Conservation (phyloP, 1,284 basidiomycete genomes). For the Naganishia sp. region DNA sequence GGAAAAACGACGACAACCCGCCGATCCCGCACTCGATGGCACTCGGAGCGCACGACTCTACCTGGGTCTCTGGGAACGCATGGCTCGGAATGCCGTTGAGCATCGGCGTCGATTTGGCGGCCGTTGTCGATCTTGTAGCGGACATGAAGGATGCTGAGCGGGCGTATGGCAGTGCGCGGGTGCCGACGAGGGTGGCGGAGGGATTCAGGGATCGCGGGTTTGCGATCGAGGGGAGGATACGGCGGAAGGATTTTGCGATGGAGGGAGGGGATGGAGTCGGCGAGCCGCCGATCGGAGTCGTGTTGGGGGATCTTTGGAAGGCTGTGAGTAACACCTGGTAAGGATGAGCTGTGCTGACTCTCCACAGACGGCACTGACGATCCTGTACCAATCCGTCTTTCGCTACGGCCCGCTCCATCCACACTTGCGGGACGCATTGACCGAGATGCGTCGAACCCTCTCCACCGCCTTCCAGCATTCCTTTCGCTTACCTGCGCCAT, state of each 20-base stretch:
- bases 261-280: background rate
- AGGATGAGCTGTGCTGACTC: background rate
- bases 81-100: conserved; percentile 23
- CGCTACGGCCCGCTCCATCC: conserved; percentile 22
- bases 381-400: conserved; percentile 25
- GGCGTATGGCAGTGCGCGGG: background rate
- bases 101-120: conserved; percentile 3
- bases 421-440: conserved; percentile 8
- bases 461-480: conserved; percentile 4
- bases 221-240: conserved; percentile 20
- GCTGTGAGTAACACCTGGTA: conserved; percentile 2
- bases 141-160: conserved; percentile 27
- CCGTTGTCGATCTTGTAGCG: conserved; percentile 19
- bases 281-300: conserved; percentile 7
- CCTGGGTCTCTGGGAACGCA: conserved; percentile 17
- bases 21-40: conserved; percentile 18
- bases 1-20: conserved; percentile 19
- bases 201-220: conserved; percentile 19
- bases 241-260: conserved; percentile 20
- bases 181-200: background rate
- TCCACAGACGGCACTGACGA: conserved; percentile 25
- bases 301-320: conserved; percentile 26
- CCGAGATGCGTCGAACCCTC: conserved; percentile 17
- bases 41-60: conserved; percentile 16
- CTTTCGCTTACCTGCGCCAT: conserved; percentile 3